Conservation (phyloP, 495 filamentous ascomycete genomes). For the Chaetomium fimeti region DNA sequence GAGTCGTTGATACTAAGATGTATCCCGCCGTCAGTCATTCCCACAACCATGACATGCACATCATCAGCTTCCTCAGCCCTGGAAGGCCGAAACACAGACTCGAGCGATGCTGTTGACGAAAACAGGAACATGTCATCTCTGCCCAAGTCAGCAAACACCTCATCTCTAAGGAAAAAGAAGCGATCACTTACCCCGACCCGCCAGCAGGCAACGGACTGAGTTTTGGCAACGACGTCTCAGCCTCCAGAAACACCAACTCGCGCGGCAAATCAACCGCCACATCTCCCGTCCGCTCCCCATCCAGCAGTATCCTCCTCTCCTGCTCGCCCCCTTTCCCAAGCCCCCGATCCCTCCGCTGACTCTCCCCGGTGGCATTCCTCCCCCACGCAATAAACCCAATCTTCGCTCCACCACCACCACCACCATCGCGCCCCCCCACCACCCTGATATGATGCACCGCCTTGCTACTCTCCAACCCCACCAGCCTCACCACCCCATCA, state of each 20-base stretch:
- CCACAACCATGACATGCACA: slow-evolving; percentile 80
- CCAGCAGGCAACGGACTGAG: slow-evolving; percentile 67
- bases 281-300: slow-evolving; percentile 31
- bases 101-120: slow-evolving; percentile 64
- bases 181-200: slow-evolving; percentile 52
- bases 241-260: slow-evolving; percentile 73
- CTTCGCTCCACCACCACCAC: slow-evolving; percentile 17
- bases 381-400: slow-evolving; percentile 73
- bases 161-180: not conserved
- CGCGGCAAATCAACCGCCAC: slow-evolving; percentile 62
- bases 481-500: slow-evolving; percentile 65
- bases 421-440: slow-evolving; percentile 25
- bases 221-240: slow-evolving; percentile 77
- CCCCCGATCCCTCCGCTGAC: slow-evolving; percentile 25
- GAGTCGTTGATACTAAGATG: slow-evolving; percentile 87
- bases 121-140: slow-evolving; percentile 68
- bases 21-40: slow-evolving; percentile 73
- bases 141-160: slow-evolving; percentile 26
- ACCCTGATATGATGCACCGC: slow-evolving; percentile 66
- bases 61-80: slow-evolving; percentile 61
- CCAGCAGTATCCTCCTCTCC: slow-evolving; percentile 39
- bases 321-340: slow-evolving; percentile 27
- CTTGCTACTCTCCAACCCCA: slow-evolving; percentile 74
- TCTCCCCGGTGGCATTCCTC: slow-evolving; percentile 59
- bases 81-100: slow-evolving; percentile 65